phyloP scores from a whole-genome alignment of 164 flowering plant species.

The Annona squamosa region DNA sequence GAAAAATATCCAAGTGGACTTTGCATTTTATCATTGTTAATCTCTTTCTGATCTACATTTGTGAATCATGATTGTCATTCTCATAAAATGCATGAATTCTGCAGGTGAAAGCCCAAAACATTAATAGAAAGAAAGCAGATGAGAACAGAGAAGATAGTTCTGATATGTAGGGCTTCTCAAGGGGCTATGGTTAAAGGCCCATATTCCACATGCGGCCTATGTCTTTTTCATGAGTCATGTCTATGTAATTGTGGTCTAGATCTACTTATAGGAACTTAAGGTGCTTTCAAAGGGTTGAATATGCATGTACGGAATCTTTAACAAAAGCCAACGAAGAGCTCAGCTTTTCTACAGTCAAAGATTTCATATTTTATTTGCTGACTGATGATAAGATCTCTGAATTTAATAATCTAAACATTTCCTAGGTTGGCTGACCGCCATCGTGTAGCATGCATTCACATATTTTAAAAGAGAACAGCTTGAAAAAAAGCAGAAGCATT shows the following conservation, averaged over 20 bases:
- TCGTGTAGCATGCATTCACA: too few relatives aligned
- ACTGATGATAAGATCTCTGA: constrained; percentile 2
- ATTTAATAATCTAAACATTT: too few relatives aligned
- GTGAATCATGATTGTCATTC: not conserved
- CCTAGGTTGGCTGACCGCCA: not conserved
- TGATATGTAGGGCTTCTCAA: constrained; percentile 10
- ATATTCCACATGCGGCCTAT: constrained; percentile 17
- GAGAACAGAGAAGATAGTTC: constrained; percentile 15
- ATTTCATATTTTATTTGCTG: constrained; percentile 1
- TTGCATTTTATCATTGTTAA: not conserved
- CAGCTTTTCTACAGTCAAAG: constrained; percentile 10
- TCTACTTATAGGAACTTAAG: constrained; percentile 17
- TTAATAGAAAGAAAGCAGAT: constrained; percentile 11
- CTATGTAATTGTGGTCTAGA: constrained; percentile 19
- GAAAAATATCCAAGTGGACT: too few relatives aligned
- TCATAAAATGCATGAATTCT: not conserved
- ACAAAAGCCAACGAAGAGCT: constrained; percentile 16
- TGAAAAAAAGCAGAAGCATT: too few relatives aligned
- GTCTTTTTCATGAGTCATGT: constrained; percentile 3
- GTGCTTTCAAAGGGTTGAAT: constrained; percentile 10
- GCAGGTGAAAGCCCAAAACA: constrained; percentile 23
- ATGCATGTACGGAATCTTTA: constrained; percentile 18
- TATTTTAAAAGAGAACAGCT: too few relatives aligned
- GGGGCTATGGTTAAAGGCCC: constrained; percentile 19
- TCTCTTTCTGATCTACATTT: not conserved